Evolutionary conservation across 106 monocot genomes (phyloP), one percentile per base, ranked within the genome.

Genomic region (Acanthochlamys bracteata): DNA sequence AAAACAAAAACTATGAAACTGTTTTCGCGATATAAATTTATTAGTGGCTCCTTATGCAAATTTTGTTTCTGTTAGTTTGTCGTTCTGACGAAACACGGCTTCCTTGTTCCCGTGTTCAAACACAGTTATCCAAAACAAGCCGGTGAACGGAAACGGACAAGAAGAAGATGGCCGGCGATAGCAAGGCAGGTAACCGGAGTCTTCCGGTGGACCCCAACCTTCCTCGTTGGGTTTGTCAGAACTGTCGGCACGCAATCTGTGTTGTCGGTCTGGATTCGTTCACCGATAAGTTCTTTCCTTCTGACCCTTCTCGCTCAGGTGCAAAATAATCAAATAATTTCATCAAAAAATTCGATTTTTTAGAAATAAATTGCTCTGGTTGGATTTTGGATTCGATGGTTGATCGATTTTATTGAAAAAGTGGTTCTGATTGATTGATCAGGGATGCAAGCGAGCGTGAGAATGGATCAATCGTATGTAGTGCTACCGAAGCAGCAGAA

Each of bases 391-490:
- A 8, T 43, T 13, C 43, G 7, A 43, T 8, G 7, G 7, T 13
- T 43, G 13, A 43, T 43, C 43, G 43, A 43, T 49, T 9, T 49
- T 12, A 49, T 4, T 9, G 2, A 49, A 49, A 10, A 17, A 49
- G 17, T 49, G 15, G 12, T 49, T 49, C 12, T 49, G 57, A 24
- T 25, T 53, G 59, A 53, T 2, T 27, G 62, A 17, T 62, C 89
- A 89, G 86, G 33, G 81, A 66, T 93, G 64, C 93, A 93, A 60
- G 83, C 83, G 16, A 93, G 83, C 43, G 65, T 84, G 27, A 42
- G 79, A 21, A 85, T 98, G 88, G 96, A 98, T 56, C 60, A 88
- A 14, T 98, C 91, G 12, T 98, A 83, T 70, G 91, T 98, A 4
- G 66, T 98, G 62, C 62, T 98, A 42, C 70, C 96, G 0, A 91